Evolutionary conservation across 305 asterid genomes (phyloP), one percentile per base, ranked within the genome.

Genomic region (Nicotiana rustica): DNA sequence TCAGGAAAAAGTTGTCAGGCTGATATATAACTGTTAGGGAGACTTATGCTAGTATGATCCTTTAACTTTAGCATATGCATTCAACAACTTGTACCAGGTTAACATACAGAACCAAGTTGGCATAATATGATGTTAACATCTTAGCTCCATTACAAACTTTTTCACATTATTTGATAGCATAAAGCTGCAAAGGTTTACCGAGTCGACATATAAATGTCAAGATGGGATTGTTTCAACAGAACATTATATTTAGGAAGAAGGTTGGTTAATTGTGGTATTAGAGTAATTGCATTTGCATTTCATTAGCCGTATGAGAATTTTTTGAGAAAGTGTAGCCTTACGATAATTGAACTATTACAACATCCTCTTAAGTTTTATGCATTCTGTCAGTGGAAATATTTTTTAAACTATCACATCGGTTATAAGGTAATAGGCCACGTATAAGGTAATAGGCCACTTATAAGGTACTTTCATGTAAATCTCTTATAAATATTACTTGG

Each of bases 41-140:
- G 25, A 25, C 25, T 25, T 25, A 25, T 25, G 25, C 25, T 25
- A 25, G 25, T 25, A 25, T 25, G 25, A 25, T 25, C 25, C 25
- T 25, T 25, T 25, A 25, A 25, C 25, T 47, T 47, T 47, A 21
- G 21, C 79, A 73, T 41, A 21, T 13, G 52, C 79, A 73, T 49
- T 21, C 62, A 73, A 71, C 25, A 44, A 73, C 29, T 3, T 47
- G 62, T 73, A 49, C 79, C 79, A 21, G 3, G 21, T 73, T 21
- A 61, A 0, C 2, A 13, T 21, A 47, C 3, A 6, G 79, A 21
- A 47, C 41, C 14, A 38, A 47, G 62, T 73, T 21, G 21, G 79
- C 21, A 73, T 21, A 73, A 73, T 73, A 73, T 73, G 79, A 6
- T 13, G 41, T 47, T 47, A 73, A 73, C 62, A 73, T 49, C 21